Evolutionary conservation across 2,329 filamentous ascomycete species (phyloP).

Genomic region (Nigrospora osmanthi): DNA sequence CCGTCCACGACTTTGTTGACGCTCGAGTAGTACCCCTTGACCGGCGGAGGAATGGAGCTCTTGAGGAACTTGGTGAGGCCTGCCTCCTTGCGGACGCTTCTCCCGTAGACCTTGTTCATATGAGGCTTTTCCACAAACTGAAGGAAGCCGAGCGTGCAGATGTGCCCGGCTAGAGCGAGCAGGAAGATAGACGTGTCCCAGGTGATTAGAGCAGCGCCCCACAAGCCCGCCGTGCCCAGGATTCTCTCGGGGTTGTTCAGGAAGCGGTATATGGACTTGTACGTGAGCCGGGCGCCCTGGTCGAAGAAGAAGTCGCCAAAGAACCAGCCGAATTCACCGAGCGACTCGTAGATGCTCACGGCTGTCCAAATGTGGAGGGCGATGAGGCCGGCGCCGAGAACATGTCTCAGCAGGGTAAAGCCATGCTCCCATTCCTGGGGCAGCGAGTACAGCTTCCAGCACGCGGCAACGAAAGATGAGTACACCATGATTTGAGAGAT

Average conservation of each 20-base stretch:
- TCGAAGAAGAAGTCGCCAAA: conserved; percentile 99
- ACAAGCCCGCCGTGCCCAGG: conserved; percentile 87
- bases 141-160: conserved; percentile 79
- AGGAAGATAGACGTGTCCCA: conserved; percentile 82
- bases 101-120: conserved; percentile 96
- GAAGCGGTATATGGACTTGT: conserved; percentile 96
- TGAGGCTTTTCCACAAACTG: conserved; percentile 92
- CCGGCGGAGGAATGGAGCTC: conserved; percentile 72
- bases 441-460: conserved; percentile 93
- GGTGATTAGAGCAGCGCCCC: conserved; percentile 90
- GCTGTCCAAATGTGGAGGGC: conserved; percentile 89
- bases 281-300: conserved; percentile 78
- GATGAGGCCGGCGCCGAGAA: conserved; percentile 72
- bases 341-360: conserved; percentile 85
- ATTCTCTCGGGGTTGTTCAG: conserved; percentile 96
- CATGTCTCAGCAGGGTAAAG: conserved; percentile 78
- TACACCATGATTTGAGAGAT: conserved; percentile 88
- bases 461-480: conserved; percentile 78
- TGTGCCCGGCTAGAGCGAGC: conserved; percentile 77
- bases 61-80: conserved; percentile 89
- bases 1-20: conserved; percentile 84
- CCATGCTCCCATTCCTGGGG: conserved; percentile 82
- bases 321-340: conserved; percentile 98
- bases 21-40: conserved; percentile 77
- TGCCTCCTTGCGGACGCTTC: conserved; percentile 74